Evolutionary conservation across 495 filamentous ascomycete species (phyloP).

Genomic region (Glarea lozoyensis): DNA sequence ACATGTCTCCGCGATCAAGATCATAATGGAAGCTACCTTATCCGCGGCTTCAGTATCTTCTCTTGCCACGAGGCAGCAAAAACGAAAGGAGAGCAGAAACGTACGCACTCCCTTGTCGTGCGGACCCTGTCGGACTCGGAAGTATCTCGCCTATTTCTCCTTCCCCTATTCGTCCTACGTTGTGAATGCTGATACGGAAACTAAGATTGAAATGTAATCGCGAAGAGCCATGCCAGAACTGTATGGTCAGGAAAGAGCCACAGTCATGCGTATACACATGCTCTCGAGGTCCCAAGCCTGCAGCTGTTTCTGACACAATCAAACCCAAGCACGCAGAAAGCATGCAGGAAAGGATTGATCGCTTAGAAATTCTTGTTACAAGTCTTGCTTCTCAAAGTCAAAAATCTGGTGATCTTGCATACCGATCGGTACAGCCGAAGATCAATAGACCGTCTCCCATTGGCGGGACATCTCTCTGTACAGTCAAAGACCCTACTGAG

Average conservation of each 20-base stretch:
- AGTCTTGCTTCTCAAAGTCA: slow-evolving; percentile 21
- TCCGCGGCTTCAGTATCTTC: background rate
- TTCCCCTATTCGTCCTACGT: background rate
- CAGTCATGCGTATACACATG: slow-evolving; percentile 23
- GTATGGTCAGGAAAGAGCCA: slow-evolving; percentile 19
- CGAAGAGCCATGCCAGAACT: slow-evolving; percentile 29
- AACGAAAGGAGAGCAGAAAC: background rate
- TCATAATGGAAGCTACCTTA: background rate
- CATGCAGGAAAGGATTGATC: slow-evolving; percentile 26
- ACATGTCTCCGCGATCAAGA: background rate
- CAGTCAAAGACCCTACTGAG: background rate
- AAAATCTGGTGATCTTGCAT: background rate
- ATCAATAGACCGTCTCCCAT: background rate
- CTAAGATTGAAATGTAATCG: slow-evolving; percentile 33
- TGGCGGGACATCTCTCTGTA: slow-evolving; percentile 22
- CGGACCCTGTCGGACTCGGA: background rate
- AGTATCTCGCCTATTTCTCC: background rate
- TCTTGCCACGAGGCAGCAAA: background rate
- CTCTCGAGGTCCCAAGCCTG: slow-evolving; percentile 22
- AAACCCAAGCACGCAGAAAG: slow-evolving; percentile 7
- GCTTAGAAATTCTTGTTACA: slow-evolving; percentile 27
- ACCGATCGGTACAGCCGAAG: too few species aligned
- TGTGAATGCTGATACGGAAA: background rate
- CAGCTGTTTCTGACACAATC: background rate
- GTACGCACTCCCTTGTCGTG: background rate